These are phyloP conservation scores for Conticribra guillardii DNA, from an alignment of 108 stramenopile genomes.

Conservation along the genomic window DNA sequence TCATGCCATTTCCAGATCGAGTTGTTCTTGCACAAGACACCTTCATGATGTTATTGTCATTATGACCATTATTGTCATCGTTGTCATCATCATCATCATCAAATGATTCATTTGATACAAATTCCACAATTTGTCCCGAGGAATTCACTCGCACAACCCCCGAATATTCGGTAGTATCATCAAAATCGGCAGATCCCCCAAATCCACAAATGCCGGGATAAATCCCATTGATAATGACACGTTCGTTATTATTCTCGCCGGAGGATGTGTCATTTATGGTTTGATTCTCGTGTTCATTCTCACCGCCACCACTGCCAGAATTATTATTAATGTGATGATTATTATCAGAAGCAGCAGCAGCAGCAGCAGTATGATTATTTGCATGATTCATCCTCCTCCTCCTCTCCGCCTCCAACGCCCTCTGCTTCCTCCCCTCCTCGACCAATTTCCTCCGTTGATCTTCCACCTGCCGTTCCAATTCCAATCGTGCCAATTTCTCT, in stretches of 20 bases:
- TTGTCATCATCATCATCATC: constrained; percentile 20
- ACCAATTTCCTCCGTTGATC: constrained; percentile 46
- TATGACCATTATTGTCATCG: constrained; percentile 13
- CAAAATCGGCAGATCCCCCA: constrained; percentile 18
- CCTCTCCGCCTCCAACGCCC: constrained; percentile 19
- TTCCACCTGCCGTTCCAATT: constrained; percentile 51
- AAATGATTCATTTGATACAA: constrained; percentile 17
- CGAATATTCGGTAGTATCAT: constrained; percentile 22
- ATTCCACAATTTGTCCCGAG: constrained; percentile 24
- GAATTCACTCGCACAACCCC: constrained; percentile 35
- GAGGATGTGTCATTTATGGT: not conserved
- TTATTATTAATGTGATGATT: too few species aligned
- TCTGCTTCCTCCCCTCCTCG: constrained; percentile 46
- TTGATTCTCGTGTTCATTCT: too few species aligned
- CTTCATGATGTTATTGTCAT: constrained; percentile 20
- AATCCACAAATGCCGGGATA: constrained; percentile 39
- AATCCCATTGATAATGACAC: not conserved
- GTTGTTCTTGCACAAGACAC: constrained; percentile 38
- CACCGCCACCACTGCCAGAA: too few species aligned
- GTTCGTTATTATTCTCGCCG: not conserved
- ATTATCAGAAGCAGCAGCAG: too few species aligned
- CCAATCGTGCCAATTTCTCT: constrained; percentile 41
- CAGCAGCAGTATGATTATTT: too few species aligned
- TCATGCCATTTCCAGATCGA: constrained; percentile 42
- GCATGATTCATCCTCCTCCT: constrained; percentile 1